Base-by-base conservation (phyloP, 805 yeast species). In the Saccharomyces mikatae region DNA sequence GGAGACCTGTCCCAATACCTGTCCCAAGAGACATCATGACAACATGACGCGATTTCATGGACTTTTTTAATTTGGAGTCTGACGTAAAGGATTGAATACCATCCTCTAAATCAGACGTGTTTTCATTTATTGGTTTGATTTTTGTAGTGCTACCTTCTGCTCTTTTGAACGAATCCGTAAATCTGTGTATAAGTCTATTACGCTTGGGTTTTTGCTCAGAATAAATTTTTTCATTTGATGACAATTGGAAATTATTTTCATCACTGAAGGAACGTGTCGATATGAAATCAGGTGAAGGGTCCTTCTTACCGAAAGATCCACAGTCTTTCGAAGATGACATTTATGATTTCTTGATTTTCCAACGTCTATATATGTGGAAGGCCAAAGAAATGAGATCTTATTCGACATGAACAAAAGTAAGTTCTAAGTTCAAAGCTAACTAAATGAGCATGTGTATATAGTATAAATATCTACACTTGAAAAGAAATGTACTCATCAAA, bases 21-120 rank as follows among this genome's bases (percentile, higher is more conserved):
- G 92, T 90, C 52, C 91, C 94, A 51, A 89, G 75, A 48, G 94
- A 89, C 69, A 88, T 84, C 81, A 87, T 80, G 56, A 81, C 79
- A 56, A 84, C 78, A 60, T 85, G 90, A 46, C 79, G 66, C 13
- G 71, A 58, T 41, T 66, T 65, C 58, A 59, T 55, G 1, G 58
- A 51, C 49, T 55, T 61, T 51, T 56, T 60, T 47, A 60, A 54
- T 14, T 56, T 48, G 13, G 54, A 47, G n/a, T 54, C 55, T 2
- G 60, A 52, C 13, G 48, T 28, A 2, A 55, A 49, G 4, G 61
- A 56, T 11, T 50, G 46, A 29, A 53, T 52, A 6, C 54, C 61
- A n/a, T 51, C 50, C 22, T 60, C 62, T 21, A 54, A 46, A 47
- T 57, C 59, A 31, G 44, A 48, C 4, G 52, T 52, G 22, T 14